phyloP scores from a whole-genome alignment of 257 asterid genomes.

The Fraxinus cuspidata region DNA sequence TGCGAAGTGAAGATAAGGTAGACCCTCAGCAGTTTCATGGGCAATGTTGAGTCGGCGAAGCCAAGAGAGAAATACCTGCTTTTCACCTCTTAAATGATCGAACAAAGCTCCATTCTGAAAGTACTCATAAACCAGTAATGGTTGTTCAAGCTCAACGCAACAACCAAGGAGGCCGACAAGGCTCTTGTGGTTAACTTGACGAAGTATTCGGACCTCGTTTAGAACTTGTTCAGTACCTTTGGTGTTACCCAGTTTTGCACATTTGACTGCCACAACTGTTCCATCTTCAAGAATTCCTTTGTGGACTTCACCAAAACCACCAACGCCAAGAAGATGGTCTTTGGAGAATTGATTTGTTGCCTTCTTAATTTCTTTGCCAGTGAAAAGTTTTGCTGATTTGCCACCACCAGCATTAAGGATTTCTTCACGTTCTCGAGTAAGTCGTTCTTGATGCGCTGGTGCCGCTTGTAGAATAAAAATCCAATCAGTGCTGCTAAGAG shows the following conservation, averaged over 20 bases:
- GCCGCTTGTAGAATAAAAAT: constrained; percentile 54
- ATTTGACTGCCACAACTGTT: constrained; percentile 72
- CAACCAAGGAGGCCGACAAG: constrained; percentile 83
- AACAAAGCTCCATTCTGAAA: constrained; percentile 59
- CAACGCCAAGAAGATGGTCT: constrained; percentile 81
- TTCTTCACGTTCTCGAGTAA: constrained; percentile 69
- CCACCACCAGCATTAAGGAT: constrained; percentile 80
- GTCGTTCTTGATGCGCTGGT: constrained; percentile 59
- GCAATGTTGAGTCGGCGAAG: constrained; percentile 58
- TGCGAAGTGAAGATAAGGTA: constrained; percentile 81
- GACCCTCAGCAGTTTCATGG: constrained; percentile 75
- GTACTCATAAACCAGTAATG: constrained; percentile 81
- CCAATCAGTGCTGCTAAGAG: constrained; percentile 39
- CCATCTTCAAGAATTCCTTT: constrained; percentile 72
- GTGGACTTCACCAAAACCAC: constrained; percentile 91
- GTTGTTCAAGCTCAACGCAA: constrained; percentile 91
- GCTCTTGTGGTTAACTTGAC: constrained; percentile 90
- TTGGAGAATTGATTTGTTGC: constrained; percentile 76
- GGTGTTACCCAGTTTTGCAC: constrained; percentile 84
- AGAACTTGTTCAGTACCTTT: constrained; percentile 88
- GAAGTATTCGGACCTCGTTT: constrained; percentile 83
- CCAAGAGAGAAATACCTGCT: constrained; percentile 52
- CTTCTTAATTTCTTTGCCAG: constrained; percentile 72
- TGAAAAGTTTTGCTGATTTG: constrained; percentile 60
- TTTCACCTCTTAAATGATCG: constrained; percentile 50